Conservation (phyloP, 768 basidiomycete species). For the Suillus discolor region DNA sequence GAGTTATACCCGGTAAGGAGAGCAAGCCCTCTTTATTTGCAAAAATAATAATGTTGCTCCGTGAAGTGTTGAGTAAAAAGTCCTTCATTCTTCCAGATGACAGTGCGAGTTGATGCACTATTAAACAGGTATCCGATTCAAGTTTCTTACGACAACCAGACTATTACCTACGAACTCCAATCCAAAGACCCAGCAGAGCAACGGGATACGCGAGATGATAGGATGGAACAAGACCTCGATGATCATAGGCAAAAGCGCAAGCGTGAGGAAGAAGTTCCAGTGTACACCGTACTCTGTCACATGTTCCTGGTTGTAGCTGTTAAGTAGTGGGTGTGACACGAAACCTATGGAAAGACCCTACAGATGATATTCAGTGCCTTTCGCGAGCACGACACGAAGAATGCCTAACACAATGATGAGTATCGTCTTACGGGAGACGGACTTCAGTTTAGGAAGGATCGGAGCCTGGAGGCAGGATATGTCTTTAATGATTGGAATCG, state of each 20-base stretch:
- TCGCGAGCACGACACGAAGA: constrained; percentile 80
- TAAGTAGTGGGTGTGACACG: constrained; percentile 4
- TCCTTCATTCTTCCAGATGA: constrained; percentile 54
- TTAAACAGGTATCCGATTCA: not conserved
- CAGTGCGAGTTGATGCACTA: constrained; percentile 75
- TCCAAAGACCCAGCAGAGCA: constrained; percentile 59
- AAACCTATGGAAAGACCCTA: constrained; percentile 37
- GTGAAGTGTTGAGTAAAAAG: constrained; percentile 67
- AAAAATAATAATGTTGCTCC: constrained; percentile 65
- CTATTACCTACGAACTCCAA: constrained; percentile 54
- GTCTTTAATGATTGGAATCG: constrained; percentile 74
- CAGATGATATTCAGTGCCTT: constrained; percentile 94
- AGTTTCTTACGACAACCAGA: not conserved
- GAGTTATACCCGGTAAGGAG: constrained; percentile 66
- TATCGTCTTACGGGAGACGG: constrained; percentile 55
- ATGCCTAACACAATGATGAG: constrained; percentile 78
- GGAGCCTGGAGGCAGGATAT: constrained; percentile 53
- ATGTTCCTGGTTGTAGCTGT: constrained; percentile 67
- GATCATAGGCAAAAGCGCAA: constrained; percentile 79
- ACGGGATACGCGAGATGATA: constrained; percentile 56
- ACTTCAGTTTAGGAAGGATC: constrained; percentile 50
- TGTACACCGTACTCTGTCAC: constrained; percentile 95
- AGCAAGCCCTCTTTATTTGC: constrained; percentile 93
- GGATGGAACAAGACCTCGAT: constrained; percentile 73
- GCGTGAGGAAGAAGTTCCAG: constrained; percentile 98